Evolutionary conservation across 192 early-diverging fungal genomes (phyloP), one percentile per base, ranked within the genome.

Genomic region (Geranomyces variabilis): DNA sequence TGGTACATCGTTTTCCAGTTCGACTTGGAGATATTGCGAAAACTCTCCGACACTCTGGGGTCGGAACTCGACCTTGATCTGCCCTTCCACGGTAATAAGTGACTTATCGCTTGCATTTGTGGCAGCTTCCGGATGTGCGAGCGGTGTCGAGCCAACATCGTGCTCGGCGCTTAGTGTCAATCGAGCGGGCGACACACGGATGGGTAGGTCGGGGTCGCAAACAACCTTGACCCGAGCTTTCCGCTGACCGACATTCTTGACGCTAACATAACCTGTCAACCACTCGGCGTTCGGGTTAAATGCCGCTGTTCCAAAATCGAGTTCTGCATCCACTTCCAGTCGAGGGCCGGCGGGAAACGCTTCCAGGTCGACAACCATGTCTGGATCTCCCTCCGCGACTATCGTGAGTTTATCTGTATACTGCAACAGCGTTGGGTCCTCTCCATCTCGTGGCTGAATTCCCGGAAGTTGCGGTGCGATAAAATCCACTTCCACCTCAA

Each of bases 241-340:
- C 0, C 75, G 36, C 47, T 30, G 14, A 0, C 79, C 79, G 28
- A 69, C 66, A 45, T 80, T 80, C 26, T 46, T 43, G 10, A 80
- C 24, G 15, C 41, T 30, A 12, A 79, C 13, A 13, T 56, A 67
- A 15, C 29, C 44, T 3, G 46, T 31, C 1, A 67, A 1, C 67
- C 63, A 69, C 29, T 59, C 44, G 43, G 3, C 12, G 34, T 21
- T 57, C 21, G 28, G 59, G 26, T 19, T 28, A 5, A 65, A 1
- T 8, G 72, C 75, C n/a, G 81, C 45, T 1, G 62, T 65, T 15
- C 83, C 83, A 78, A 84, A 84, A 47, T 79, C 73, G 19, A 84
- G 57, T 15, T 46, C 28, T 28, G 21, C 19, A 34, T 75, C 66
- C 24, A 74, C 67, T 28, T 56, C 41, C 14, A 84, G 69, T 28